These are phyloP conservation scores for Excoecaria agallocha DNA, from an alignment of 345 rosid genomes.

Conservation along the genomic window DNA sequence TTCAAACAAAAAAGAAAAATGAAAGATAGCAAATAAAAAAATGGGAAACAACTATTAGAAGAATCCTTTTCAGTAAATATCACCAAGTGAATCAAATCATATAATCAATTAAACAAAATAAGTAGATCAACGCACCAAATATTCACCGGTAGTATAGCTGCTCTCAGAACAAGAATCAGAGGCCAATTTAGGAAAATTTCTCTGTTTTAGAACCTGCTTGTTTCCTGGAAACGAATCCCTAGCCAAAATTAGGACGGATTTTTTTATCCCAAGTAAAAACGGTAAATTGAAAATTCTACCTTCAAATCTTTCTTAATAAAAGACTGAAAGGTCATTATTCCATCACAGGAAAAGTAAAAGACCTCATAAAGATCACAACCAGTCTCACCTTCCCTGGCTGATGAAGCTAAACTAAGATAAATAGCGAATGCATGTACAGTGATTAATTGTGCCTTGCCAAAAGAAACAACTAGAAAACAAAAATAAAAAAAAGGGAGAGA, in stretches of 20 bases:
- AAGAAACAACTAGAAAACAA: background rate
- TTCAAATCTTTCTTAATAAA: background rate
- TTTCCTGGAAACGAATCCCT: slow-evolving; percentile 56
- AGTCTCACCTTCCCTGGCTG: background rate
- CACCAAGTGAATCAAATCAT: background rate
- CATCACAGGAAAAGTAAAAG: slow-evolving; percentile 22
- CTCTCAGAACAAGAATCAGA: slow-evolving; percentile 50
- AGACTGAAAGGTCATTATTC: background rate
- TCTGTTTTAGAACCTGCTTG: slow-evolving; percentile 43
- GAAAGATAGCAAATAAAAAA: background rate
- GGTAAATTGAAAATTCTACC: background rate
- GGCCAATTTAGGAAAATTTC: slow-evolving; percentile 37
- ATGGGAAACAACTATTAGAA: background rate
- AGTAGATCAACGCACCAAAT: slow-evolving; percentile 48
- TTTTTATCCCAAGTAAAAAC: background rate
- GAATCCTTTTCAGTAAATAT: background rate
- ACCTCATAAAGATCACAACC: slow-evolving; percentile 8
- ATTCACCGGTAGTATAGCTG: slow-evolving; percentile 41
- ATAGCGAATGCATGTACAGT: background rate
- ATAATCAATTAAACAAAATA: slow-evolving; percentile 10
- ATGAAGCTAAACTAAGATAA: background rate
- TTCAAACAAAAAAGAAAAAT: background rate
- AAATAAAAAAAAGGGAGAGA: background rate
- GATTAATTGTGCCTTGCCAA: background rate
- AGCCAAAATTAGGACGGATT: slow-evolving; percentile 26